Base-by-base conservation (phyloP, 2,329 filamentous ascomycete species). In the Fusarium piperis region DNA sequence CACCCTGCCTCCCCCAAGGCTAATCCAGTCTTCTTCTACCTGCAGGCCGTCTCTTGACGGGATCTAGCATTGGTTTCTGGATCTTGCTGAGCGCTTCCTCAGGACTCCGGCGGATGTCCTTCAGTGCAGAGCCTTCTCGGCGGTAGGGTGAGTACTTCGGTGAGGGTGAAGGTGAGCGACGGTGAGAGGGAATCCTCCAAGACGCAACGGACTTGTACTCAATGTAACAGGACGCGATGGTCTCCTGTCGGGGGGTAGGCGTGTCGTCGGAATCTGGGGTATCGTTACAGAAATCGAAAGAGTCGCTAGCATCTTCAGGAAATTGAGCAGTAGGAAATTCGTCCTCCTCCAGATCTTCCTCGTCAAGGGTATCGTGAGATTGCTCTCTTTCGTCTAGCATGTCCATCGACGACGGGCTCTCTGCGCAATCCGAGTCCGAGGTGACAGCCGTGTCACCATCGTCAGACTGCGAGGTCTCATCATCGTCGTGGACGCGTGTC, bases 71-170 rank as follows among this genome's bases (percentile, higher is more conserved):
- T 60, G 82, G 76, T 75, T 88, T 88, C 68, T 85, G 85, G 71
- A 88, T 82, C 69, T 84, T 85, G 61, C 84, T 84, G 39, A 82
- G 67, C 62, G 80, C 76, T 75, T 85, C 82, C 53, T 85, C 85
- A 33, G 84, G 85, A 79, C 83, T 85, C 70, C 84, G 83, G 73
- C 84, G 80, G 64, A 81, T 79, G 53, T 80, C 76, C 59, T 70
- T 75, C 20, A 64, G 51, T 18, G 61, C 65, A 33, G 60, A 64
- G 62, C 71, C 72, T 65, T 75, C 69, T 63, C 73, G 73, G 73
- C 78, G 79, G 66, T 74, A 74, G 62, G 77, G 73, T 57, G 78
- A 76, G 67, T 77, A 74, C 77, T 79, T 80, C 71, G 81, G 76
- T 71, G 82, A 81, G 70, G 79, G 77, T 59, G 81, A 78, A 36